A percentile compares a stretch with the other conserved stretches of the same genome.
These are phyloP conservation scores for Dactylellina haptotyla DNA, from an alignment of 2,329 filamentous ascomycete genomes.

Conservation along the genomic window DNA sequence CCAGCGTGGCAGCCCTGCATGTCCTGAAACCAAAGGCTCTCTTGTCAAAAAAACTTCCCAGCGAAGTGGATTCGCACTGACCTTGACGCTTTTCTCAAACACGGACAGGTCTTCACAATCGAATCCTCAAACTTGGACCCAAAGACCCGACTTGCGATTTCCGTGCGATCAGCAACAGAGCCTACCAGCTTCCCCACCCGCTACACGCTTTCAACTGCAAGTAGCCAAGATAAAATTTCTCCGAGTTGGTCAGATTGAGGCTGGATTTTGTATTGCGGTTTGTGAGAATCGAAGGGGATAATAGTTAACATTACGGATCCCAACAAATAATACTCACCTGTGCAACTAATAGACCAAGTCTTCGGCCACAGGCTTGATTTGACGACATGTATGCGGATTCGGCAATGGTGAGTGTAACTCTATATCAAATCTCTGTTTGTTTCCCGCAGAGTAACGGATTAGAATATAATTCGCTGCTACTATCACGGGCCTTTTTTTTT, in stretches of 20 bases:
- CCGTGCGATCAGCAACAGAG: not conserved
- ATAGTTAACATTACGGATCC: too few species aligned
- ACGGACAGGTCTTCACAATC: not conserved
- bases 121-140: not conserved
- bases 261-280: too few species aligned
- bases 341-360: not conserved
- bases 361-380: not conserved
- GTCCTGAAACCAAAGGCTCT: constrained; percentile 35
- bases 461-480: not conserved
- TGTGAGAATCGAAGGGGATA: too few species aligned
- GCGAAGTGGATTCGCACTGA: not conserved
- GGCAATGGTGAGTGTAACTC: constrained; percentile 38
- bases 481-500: not conserved
- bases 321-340: not conserved
- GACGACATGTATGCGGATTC: constrained; percentile 48
- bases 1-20: constrained; percentile 50
- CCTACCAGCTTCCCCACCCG: not conserved
- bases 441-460: too few species aligned
- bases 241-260: too few species aligned
- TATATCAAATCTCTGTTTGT: too few species aligned
- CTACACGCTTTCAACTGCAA: too few species aligned
- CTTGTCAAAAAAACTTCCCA: not conserved
- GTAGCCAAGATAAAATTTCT: too few species aligned
- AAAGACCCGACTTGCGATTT: not conserved
- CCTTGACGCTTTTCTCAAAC: not conserved